Evolutionary conservation across 2,329 filamentous ascomycete species (phyloP), one percentile per base, ranked within the genome.

Genomic region (Madurella mycetomatis): DNA sequence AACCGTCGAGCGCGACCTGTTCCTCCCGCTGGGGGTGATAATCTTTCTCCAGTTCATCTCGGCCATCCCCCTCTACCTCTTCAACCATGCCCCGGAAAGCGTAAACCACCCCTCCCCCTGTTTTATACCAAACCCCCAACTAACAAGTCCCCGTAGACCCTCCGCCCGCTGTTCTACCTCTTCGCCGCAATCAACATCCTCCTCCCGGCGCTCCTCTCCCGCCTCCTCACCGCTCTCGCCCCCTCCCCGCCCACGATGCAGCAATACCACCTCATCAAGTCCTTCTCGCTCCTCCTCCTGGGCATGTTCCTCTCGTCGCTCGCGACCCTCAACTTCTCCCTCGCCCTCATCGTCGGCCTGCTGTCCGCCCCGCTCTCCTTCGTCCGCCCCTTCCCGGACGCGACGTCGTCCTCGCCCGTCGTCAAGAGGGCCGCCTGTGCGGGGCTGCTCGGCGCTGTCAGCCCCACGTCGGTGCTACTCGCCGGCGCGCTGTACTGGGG

Each of bases 271-370:
- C 82, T 96, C 49, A 84, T 91, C 60, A 92, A 95, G 68, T 94
- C 87, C 54, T 91, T 97, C 75, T 95, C 91, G 5, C 82, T 97
- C n/a, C 83, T 99, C 12, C 78, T 95, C 9, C 82, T 97, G 0
- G 94, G 94, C 64, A 89, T 96, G 76, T 92, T 90, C 64, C 84
- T 99, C 60, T 92, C 92, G 12, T 87, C 92, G 1, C 86, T 99
- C 12, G 92, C 94, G 2, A 99, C 92, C 0, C 82, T 99, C 49
- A 99, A 99, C 73, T 99, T 99, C 77, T 91, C 88, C 2, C 84
- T 96, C 13, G 86, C 90, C 46, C 86, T 97, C 67, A 76, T 96
- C 39, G 77, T 96, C 48, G 94, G 94, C 39, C 74, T 97, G 2
- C 74, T 92, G 44, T 84, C 89, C 42, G 76, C 82, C 3, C 92